Conservation (phyloP, 2,329 filamentous ascomycete genomes). For the Chrysoporthe cubensis region DNA sequence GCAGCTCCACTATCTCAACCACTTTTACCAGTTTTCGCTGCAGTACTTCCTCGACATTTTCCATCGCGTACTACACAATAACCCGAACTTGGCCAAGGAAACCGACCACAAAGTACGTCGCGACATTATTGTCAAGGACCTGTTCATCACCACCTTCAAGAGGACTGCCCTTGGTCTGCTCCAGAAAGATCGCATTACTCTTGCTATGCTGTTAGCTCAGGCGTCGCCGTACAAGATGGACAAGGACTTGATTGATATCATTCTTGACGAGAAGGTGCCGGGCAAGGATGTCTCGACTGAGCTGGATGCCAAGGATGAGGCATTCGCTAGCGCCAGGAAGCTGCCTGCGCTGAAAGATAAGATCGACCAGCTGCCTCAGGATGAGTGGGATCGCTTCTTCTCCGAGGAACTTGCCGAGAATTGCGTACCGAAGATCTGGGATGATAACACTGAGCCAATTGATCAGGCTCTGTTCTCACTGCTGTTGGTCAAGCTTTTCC, state of each 20-base stretch:
- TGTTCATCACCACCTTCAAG: conserved; percentile 91
- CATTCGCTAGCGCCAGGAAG: conserved; percentile 69
- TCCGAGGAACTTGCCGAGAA: conserved; percentile 85
- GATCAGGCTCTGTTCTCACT: conserved; percentile 84
- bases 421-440: conserved; percentile 77
- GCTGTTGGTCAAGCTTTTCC: conserved; percentile 89
- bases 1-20: conserved; percentile 96
- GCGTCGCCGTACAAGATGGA: conserved; percentile 97
- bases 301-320: conserved; percentile 65
- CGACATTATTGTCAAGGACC: conserved; percentile 86
- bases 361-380: conserved; percentile 63
- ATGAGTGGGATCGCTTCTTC: conserved; percentile 82
- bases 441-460: conserved; percentile 63
- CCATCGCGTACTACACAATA: conserved; percentile 83
- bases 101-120: conserved; percentile 79
- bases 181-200: conserved; percentile 91
- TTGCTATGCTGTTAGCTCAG: conserved; percentile 93
- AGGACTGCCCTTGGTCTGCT: conserved; percentile 91
- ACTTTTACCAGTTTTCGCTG: conserved; percentile 99
- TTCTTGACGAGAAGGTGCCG: conserved; percentile 77
- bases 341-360: conserved; percentile 75
- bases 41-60: conserved; percentile 99
- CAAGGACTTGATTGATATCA: conserved; percentile 81
- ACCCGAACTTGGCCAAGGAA: conserved; percentile 71
- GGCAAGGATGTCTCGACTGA: conserved; percentile 80